phyloP scores from a whole-genome alignment of 2,329 filamentous ascomycete species.

The Scytalidium sp. region DNA sequence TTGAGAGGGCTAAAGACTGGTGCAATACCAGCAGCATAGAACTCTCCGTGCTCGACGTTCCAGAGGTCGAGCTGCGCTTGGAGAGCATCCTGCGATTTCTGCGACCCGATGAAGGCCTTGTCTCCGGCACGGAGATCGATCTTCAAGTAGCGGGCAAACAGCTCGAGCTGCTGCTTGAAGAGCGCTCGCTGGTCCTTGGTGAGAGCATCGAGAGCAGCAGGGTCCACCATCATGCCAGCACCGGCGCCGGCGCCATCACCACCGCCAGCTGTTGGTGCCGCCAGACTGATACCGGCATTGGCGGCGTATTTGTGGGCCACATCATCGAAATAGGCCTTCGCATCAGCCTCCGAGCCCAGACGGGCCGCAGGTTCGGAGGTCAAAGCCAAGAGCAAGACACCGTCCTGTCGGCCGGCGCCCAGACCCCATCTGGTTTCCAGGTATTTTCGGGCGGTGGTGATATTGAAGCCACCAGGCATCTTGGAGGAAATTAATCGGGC shows the following conservation, averaged over 20 bases:
- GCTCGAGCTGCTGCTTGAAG: constrained; percentile 97
- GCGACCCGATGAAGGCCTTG: constrained; percentile 82
- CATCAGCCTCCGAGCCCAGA: constrained; percentile 84
- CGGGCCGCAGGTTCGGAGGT: constrained; percentile 91
- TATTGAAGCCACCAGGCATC: constrained; percentile 99
- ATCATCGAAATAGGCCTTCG: constrained; percentile 88
- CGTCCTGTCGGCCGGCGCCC: constrained; percentile 82
- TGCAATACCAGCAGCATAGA: constrained; percentile 92
- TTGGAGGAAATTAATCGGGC: constrained; percentile 96
- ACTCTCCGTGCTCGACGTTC: constrained; percentile 92
- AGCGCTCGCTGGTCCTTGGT: constrained; percentile 95
- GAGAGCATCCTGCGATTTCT: constrained; percentile 81
- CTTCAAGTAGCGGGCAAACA: constrained; percentile 93
- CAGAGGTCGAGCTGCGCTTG: constrained; percentile 94
- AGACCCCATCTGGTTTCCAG: constrained; percentile 93
- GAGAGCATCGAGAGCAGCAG: constrained; percentile 90
- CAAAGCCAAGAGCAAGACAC: constrained; percentile 80
- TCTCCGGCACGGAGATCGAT: constrained; percentile 96
- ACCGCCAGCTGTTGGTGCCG: constrained; percentile 68
- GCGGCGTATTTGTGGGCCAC: constrained; percentile 86
- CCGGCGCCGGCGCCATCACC: constrained; percentile 67
- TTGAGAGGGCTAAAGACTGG: constrained; percentile 92
- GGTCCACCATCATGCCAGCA: constrained; percentile 99
- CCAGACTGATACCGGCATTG: constrained; percentile 78
- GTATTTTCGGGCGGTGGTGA: constrained; percentile 92